Base-by-base conservation (phyloP, 2,329 filamentous ascomycete species). In the Fusarium pininemorale region DNA sequence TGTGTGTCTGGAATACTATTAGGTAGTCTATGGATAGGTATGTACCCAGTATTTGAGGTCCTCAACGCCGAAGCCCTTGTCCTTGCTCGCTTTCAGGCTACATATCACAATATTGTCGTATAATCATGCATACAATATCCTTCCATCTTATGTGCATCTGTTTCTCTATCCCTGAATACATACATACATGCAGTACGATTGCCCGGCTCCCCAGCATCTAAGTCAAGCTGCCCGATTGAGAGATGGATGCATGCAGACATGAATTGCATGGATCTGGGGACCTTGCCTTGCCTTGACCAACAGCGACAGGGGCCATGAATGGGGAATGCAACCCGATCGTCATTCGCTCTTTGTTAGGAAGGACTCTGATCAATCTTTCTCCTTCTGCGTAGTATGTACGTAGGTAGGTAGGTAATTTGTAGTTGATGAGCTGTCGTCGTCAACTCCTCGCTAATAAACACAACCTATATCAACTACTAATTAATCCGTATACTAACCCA, bases 171-270 rank as follows among this genome's bases (percentile, higher is more conserved):
- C 53, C 47, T 67, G 67, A 35, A 58, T 28, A 22, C 57, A 26
- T 59, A 50, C 30, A 58, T 24, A 24, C 53, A 22, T 60, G 35
- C 30, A 15, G 45, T 37, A 37, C 30, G 30, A 37, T 28, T 67
- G 50, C 37, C 63, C 51, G 35, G 42, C 64, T 42, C 41, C 51
- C 35, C 18, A 57, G 30, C 22, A 51, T 60, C n/a, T 13, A 57
- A 56, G 63, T 37, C 16, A 61, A 56, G 63, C 63, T 60, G 47
- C 71, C 67, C 54, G 62, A 73, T 73, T 67, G 45, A 74, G 70
- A 66, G 63, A 69, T 72, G 57, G 66, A 72, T 72, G 63, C 69
- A 68, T 67, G 63, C 68, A 70, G 66, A 54, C 41, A 71, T 59
- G 62, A 58, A 58, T n/a, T 58, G 42, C 61, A 74, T 69, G 66